Conservation (phyloP, 768 basidiomycete genomes). For the Suillus clintonianus region DNA sequence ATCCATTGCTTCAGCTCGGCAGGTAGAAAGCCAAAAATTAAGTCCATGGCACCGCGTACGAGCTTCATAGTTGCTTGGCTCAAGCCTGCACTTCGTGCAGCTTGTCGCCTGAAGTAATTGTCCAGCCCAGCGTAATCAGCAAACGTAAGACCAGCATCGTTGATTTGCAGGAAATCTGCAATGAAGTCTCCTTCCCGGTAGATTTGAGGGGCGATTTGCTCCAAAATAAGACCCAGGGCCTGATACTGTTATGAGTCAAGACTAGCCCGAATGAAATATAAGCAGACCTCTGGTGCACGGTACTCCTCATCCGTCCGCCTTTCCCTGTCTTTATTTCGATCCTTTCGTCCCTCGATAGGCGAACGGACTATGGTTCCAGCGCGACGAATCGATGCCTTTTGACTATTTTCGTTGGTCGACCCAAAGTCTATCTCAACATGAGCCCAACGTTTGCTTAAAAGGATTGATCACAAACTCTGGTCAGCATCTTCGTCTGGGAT, state of each 20-base stretch:
- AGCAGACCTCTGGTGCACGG: slow-evolving; percentile 68
- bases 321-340: slow-evolving; percentile 49
- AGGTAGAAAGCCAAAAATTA: slow-evolving; percentile 93
- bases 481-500: slow-evolving; percentile 72
- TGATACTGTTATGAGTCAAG: slow-evolving; percentile 31
- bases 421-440: slow-evolving; percentile 42
- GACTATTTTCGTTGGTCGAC: slow-evolving; percentile 32
- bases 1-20: slow-evolving; percentile 84
- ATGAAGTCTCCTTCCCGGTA: slow-evolving; percentile 87
- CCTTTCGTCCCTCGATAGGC: slow-evolving; percentile 56
- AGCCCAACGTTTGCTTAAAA: neutral
- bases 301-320: slow-evolving; percentile 59
- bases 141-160: slow-evolving; percentile 85
- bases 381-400: slow-evolving; percentile 68
- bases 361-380: slow-evolving; percentile 86
- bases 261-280: neutral
- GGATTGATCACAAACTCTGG: slow-evolving; percentile 48
- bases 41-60: slow-evolving; percentile 86
- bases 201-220: slow-evolving; percentile 75
- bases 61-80: slow-evolving; percentile 74
- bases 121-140: slow-evolving; percentile 95
- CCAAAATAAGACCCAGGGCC: slow-evolving; percentile 75
- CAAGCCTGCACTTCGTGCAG: slow-evolving; percentile 69
- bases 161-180: slow-evolving; percentile 89
- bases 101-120: slow-evolving; percentile 91